phyloP scores from a whole-genome alignment of 2,329 filamentous ascomycete species.

The Colletotrichum falcatum region DNA sequence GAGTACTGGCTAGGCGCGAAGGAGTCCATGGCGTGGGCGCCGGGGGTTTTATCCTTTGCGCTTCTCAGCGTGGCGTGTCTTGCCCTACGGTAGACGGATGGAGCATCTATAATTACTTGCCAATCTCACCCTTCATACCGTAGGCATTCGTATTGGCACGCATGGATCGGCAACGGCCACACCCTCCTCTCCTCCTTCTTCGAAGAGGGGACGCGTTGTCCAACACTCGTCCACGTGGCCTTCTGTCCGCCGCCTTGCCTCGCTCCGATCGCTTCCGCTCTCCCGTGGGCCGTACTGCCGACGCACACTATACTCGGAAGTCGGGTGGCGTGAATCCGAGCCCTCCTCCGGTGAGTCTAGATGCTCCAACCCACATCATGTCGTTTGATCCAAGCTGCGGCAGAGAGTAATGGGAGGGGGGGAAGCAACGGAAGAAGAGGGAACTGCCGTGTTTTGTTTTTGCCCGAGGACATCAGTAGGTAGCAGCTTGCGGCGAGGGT shows the following conservation, averaged over 20 bases:
- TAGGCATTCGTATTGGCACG: not conserved
- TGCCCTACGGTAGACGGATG: not conserved
- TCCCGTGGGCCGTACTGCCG: slow-evolving; percentile 1
- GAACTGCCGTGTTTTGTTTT: not conserved
- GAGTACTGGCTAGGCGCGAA: slow-evolving; percentile 16
- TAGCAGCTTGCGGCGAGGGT: not conserved
- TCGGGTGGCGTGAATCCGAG: not conserved
- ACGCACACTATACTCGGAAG: not conserved
- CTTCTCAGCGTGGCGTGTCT: not conserved
- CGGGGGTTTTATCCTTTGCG: slow-evolving; percentile 31
- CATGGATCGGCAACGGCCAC: not conserved
- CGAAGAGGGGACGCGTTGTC: not conserved
- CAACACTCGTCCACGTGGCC: slow-evolving; percentile 18
- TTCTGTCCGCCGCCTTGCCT: slow-evolving; percentile 10
- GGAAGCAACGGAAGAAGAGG: not conserved
- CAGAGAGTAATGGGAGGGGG: slow-evolving; percentile 19
- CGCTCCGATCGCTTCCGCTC: slow-evolving; percentile 27
- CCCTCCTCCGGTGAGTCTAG: not conserved
- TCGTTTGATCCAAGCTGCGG: slow-evolving; percentile 29
- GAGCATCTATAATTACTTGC: too few relatives aligned
- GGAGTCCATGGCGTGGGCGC: slow-evolving; percentile 24
- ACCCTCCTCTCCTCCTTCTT: not conserved
- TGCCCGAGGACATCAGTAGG: not conserved
- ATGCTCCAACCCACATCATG: slow-evolving; percentile 15
- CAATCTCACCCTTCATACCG: too few relatives aligned